phyloP scores from a whole-genome alignment of 1,139 yeast genomes.

The Magnusiomyces sp. region DNA sequence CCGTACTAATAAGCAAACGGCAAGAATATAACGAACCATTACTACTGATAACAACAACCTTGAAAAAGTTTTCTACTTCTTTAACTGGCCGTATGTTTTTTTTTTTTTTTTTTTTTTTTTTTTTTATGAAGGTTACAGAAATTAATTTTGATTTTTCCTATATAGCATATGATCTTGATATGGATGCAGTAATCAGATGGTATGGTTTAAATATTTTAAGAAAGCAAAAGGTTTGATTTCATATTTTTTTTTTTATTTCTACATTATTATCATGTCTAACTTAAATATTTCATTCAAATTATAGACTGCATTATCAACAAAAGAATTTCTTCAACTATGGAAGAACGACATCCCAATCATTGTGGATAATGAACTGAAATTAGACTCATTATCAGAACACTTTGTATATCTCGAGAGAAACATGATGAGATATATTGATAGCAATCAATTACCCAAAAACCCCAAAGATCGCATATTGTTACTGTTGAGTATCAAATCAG shows the following conservation, averaged over 20 bases:
- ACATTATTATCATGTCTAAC: no score
- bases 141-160: not conserved
- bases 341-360: not conserved
- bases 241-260: no score
- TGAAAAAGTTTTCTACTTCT: constrained; percentile 1
- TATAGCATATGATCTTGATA: constrained; percentile 13
- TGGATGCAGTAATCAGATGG: constrained; percentile 10
- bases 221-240: constrained; percentile 4
- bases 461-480: constrained; percentile 18
- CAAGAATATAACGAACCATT: constrained; percentile 19
- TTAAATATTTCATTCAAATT: no score
- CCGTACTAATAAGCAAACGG: constrained; percentile 18
- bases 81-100: not conserved
- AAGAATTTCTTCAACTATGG: constrained; percentile 1
- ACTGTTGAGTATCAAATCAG: constrained; percentile 49
- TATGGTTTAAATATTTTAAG: constrained; percentile 11
- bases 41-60: not conserved
- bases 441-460: constrained; percentile 14
- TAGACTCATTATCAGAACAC: constrained; percentile 1
- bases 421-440: constrained; percentile 5
- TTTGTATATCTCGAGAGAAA: not conserved
- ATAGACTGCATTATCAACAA: no score
- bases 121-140: not conserved
- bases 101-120: not conserved
- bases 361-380: not conserved